Evolutionary conservation across 768 basidiomycete genomes (phyloP), one percentile per base, ranked within the genome.

Genomic region (Coprinopsis cinerea): DNA sequence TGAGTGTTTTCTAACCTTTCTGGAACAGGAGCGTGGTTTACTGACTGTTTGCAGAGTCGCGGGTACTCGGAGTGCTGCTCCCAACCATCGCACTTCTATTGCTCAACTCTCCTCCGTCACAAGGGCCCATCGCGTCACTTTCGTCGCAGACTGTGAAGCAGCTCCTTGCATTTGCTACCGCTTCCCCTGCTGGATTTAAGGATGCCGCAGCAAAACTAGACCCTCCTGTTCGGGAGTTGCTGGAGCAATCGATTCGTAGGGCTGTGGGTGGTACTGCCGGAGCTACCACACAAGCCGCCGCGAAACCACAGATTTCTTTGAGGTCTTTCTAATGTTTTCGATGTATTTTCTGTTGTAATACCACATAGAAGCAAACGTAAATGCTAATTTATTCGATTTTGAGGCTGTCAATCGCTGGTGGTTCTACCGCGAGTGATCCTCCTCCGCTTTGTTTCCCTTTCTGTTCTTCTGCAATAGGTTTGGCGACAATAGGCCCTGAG

Each of bases 171-270:
- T 83, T 89, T 50, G 92, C 92, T 0, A 76, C 85, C 0, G 66
- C 76, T 0, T 79, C 83, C 2, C 87, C 94, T 0, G 61, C 68
- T 3, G 78, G 85, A 11, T 97, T 97, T 77, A 92, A 89, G 62
- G 89, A 92, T 39, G 90, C 87, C 1, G 85, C 88, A 2, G 75
- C 70, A 7, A 81, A 76, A 42, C 72, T 97, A 18, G 82, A 85
- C 24, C 61, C 71, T 5, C 63, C 72, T 0, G 73, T 73, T 4
- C 70, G 82, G 39, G 81, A 83, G 42, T 66, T 77, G 20, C 63
- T 97, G 45, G 94, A 97, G 63, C 73, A 76, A 37, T 84, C 87
- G 0, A 78, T 96, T 44, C 77, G 93, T 53, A 82, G 83, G 47
- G 83, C 85, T 3, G 76, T 94, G 0, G 81, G 79, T 25, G 75